phyloP scores from a whole-genome alignment of 768 basidiomycete species.

The Piloderma croceum region DNA sequence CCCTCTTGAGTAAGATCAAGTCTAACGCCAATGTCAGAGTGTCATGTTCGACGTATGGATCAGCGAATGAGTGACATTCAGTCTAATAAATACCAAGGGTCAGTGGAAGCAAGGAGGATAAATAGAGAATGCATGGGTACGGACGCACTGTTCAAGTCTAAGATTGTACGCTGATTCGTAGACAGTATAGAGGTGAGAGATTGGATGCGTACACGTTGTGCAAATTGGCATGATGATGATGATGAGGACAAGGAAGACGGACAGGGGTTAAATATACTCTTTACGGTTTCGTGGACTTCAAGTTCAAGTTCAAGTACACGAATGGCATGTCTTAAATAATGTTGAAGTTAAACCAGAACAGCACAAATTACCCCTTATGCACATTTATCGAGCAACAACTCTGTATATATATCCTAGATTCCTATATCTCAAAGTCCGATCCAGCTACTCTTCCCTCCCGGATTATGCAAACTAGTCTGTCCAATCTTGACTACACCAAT shows the following conservation, averaged over 20 bases:
- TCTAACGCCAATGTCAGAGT: slow-evolving; percentile 67
- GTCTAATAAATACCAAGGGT: slow-evolving; percentile 31
- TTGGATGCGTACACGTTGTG: slow-evolving; percentile 63
- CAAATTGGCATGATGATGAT: slow-evolving; percentile 78
- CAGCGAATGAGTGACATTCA: slow-evolving; percentile 63
- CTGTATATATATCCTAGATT: too few species aligned
- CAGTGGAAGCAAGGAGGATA: not conserved
- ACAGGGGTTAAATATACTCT: too few species aligned
- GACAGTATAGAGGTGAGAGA: slow-evolving; percentile 70
- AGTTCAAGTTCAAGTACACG: too few species aligned
- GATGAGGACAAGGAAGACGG: too few species aligned
- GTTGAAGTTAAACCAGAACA: too few species aligned
- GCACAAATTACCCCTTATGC: too few species aligned
- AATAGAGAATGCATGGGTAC: slow-evolving; percentile 24
- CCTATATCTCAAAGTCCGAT: slow-evolving; percentile 83
- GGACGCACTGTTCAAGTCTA: slow-evolving; percentile 77
- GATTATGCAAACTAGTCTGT: slow-evolving; percentile 89
- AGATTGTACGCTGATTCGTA: slow-evolving; percentile 77
- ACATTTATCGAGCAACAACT: too few species aligned
- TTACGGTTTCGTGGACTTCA: too few species aligned
- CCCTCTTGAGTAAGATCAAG: slow-evolving; percentile 75
- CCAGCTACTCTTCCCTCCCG: slow-evolving; percentile 87
- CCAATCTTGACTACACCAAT: slow-evolving; percentile 79
- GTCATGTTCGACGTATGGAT: slow-evolving; percentile 87
- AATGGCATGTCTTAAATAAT: too few species aligned